A percentile compares a stretch with the other conserved stretches of the same genome.
phyloP scores from a whole-genome alignment of 345 rosid species.

The Linum tenue region DNA sequence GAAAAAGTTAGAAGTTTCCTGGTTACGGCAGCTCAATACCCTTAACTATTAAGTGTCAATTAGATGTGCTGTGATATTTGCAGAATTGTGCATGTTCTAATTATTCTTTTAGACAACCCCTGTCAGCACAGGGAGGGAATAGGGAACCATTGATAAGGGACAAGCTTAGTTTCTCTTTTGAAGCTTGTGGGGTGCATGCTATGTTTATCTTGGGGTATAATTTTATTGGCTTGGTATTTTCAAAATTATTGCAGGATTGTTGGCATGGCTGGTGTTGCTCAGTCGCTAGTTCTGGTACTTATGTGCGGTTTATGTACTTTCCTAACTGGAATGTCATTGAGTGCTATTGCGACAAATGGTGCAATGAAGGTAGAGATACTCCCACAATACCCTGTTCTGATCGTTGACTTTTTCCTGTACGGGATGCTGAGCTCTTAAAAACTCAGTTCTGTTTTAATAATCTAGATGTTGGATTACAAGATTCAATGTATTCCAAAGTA shows the following conservation, averaged over 20 bases:
- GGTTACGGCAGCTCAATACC: neutral
- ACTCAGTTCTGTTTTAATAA: neutral
- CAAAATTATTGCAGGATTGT: constrained; percentile 61
- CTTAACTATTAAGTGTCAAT: too few species aligned
- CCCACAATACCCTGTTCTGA: neutral
- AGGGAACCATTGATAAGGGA: neutral
- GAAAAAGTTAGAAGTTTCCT: neutral
- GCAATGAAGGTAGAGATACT: constrained; percentile 82
- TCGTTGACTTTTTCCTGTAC: neutral
- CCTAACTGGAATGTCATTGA: constrained; percentile 80
- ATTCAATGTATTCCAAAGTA: neutral
- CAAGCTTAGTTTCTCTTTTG: neutral
- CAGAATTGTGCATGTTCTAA: neutral
- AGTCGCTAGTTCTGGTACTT: constrained; percentile 67
- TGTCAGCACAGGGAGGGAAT: neutral
- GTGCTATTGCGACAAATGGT: constrained; percentile 99
- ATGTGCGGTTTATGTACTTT: constrained; percentile 92
- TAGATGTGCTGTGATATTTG: neutral
- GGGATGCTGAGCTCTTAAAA: neutral
- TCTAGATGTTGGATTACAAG: neutral
- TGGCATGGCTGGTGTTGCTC: constrained; percentile 96
- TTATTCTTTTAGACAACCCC: neutral
- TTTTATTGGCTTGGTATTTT: neutral
- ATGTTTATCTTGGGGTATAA: neutral
- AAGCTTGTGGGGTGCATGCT: neutral